Evolutionary conservation across 1,139 yeast species (phyloP).

Genomic region (Tardiomyces depauwii): DNA sequence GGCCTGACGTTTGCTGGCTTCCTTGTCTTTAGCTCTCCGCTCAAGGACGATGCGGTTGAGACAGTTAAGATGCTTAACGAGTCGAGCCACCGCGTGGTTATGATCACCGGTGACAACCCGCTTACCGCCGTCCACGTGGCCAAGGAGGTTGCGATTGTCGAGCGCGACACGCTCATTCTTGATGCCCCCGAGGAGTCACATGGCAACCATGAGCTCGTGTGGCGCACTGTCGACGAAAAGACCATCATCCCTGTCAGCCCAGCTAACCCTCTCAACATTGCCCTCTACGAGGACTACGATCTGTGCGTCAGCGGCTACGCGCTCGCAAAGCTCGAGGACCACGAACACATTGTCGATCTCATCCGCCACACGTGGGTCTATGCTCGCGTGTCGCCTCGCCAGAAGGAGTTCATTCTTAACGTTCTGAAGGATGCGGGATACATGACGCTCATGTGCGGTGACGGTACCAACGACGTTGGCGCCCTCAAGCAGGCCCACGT

Average conservation of each 20-base stretch:
- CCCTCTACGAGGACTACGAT: slow-evolving; percentile 58
- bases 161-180: slow-evolving; percentile 70
- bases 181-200: slow-evolving; percentile 59
- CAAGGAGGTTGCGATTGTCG: slow-evolving; percentile 78
- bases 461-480: slow-evolving; percentile 99
- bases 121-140: slow-evolving; percentile 98
- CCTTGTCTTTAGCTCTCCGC: slow-evolving; percentile 93
- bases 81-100: slow-evolving; percentile 82
- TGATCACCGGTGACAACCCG: slow-evolving; percentile 99
- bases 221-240: slow-evolving; percentile 80
- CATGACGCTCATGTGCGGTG: slow-evolving; percentile 97
- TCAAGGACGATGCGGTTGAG: slow-evolving; percentile 85
- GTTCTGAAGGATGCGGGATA: slow-evolving; percentile 82
- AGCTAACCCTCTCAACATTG: slow-evolving; percentile 44
- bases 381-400: slow-evolving; percentile 95
- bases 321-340: slow-evolving; percentile 42
- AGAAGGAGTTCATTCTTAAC: slow-evolving; percentile 83
- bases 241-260: slow-evolving; percentile 59
- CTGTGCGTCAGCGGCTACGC: slow-evolving; percentile 94
- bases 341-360: slow-evolving; percentile 53
- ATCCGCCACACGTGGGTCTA: slow-evolving; percentile 92
- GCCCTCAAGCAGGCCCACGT: slow-evolving; percentile 97
- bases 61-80: slow-evolving; percentile 89
- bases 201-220: slow-evolving; percentile 51
- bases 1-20: slow-evolving; percentile 79